These are phyloP conservation scores for Anisodus acutangulus DNA, from an alignment of 257 asterid species.

Conservation along the genomic window DNA sequence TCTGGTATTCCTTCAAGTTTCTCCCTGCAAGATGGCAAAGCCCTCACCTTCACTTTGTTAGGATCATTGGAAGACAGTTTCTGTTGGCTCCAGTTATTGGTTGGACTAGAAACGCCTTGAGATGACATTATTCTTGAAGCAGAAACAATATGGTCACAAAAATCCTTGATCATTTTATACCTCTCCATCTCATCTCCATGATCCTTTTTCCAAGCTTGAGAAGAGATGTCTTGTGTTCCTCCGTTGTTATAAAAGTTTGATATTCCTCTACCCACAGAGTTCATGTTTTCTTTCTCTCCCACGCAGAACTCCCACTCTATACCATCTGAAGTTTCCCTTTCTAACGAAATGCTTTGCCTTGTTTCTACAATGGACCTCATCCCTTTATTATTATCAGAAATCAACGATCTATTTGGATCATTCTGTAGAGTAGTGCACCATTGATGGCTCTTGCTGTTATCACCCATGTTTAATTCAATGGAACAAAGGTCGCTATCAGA, in stretches of 20 bases:
- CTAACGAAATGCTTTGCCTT: slow-evolving; percentile 44
- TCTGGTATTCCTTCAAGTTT: slow-evolving; percentile 33
- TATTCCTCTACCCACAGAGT: background rate
- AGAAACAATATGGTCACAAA: slow-evolving; percentile 78
- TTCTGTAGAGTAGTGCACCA: slow-evolving; percentile 52
- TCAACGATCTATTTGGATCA: slow-evolving; percentile 43
- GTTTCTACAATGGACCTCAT: slow-evolving; percentile 49
- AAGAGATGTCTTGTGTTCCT: slow-evolving; percentile 53
- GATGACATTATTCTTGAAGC: slow-evolving; percentile 58
- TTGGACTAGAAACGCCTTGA: slow-evolving; percentile 50
- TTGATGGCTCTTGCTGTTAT: slow-evolving; percentile 51
- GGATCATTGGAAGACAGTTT: slow-evolving; percentile 51
- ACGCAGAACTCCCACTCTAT: slow-evolving; percentile 61
- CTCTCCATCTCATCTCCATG: slow-evolving; percentile 73
- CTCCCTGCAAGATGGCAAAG: slow-evolving; percentile 42
- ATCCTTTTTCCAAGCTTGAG: slow-evolving; percentile 59
- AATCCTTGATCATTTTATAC: slow-evolving; percentile 78
- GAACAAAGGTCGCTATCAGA: slow-evolving; percentile 67
- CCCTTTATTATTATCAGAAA: slow-evolving; percentile 47
- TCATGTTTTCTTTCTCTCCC: slow-evolving; percentile 35
- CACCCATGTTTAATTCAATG: slow-evolving; percentile 58
- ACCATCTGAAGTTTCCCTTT: slow-evolving; percentile 48
- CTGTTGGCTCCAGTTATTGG: slow-evolving; percentile 38
- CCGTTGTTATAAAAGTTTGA: slow-evolving; percentile 42
- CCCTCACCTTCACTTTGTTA: slow-evolving; percentile 48